Evolutionary conservation across 805 yeast genomes (phyloP), one percentile per base, ranked within the genome.

Genomic region (Barnettozyma sp.): DNA sequence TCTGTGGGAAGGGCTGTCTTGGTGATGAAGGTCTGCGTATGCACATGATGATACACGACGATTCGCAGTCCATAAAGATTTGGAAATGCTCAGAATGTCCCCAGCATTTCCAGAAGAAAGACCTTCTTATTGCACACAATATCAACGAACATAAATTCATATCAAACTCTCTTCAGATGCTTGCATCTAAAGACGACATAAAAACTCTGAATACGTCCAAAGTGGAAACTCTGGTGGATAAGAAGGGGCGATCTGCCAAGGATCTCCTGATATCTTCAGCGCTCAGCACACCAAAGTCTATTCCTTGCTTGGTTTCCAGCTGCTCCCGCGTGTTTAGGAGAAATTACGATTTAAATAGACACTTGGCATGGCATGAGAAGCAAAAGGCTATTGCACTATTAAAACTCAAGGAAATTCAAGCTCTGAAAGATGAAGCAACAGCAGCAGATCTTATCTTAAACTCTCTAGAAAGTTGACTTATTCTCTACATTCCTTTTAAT

Each of bases 21-120:
- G 94, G 94, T 20, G 73, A 70, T 30, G 64, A 67, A 19, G 92
- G 87, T 42, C 57, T 86, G 33, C 59, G 68, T 13, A 74, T 79
- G 63, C 96, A 88, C 54, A 76, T 82, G 86, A 58, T 67, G 29
- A 62, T 76, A 15, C 95, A 87, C 56, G 77, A 78, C 45, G 74
- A 68, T 5, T 48, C 52, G 3, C 62, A 65, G 12, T 37, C 39
- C 2, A 15, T 35, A 3, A 52, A 49, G 34, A 17, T 75, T 26
- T 83, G 94, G 90, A 70, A 70, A 38, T 85, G 95, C 58, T 54
- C 58, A 2, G 62, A 63, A 34, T 80, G 88, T 56, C 55, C 60
- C 7, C 60, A 61, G 1, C 60, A 67, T 21, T 81, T 74, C 48
- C 66, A 68, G 5, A 76, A 73, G 43, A 79, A 80, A 40, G 65